Percentiles rank a stretch among this genome's conserved stretches.
These are phyloP conservation scores for Mangifera indica DNA, from an alignment of 345 rosid genomes.

Conservation along the genomic window DNA sequence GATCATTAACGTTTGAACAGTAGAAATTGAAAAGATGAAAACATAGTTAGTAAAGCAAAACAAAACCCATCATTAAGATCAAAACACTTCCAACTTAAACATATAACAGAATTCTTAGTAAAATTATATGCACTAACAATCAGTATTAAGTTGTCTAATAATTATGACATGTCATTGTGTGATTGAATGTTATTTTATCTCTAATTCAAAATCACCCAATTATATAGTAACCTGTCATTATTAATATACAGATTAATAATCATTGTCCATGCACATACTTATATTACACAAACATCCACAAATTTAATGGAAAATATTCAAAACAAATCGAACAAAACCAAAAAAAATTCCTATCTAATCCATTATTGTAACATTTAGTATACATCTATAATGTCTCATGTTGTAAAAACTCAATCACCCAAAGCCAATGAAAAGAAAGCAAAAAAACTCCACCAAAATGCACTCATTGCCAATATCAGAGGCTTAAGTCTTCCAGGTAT, in stretches of 20 bases:
- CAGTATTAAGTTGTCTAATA: too few relatives aligned
- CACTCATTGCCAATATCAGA: neutral
- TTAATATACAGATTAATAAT: too few relatives aligned
- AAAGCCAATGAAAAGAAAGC: neutral
- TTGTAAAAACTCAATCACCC: neutral
- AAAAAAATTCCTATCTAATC: neutral
- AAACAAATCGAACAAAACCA: neutral
- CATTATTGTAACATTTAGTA: neutral
- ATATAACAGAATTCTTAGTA: neutral
- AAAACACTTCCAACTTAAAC: neutral
- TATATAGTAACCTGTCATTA: too few relatives aligned
- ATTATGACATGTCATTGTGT: too few relatives aligned
- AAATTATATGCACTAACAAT: too few relatives aligned
- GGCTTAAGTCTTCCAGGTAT: neutral
- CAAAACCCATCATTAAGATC: neutral
- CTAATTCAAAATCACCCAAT: too few relatives aligned
- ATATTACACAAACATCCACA: too few relatives aligned
- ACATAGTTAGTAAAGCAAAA: neutral
- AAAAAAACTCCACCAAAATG: neutral
- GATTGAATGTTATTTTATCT: too few relatives aligned
- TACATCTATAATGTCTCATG: neutral
- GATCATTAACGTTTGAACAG: neutral
- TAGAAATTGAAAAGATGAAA: neutral
- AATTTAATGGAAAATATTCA: neutral
- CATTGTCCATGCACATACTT: too few relatives aligned